phyloP scores from a whole-genome alignment of 106 monocot species.

The Platanthera zijinensis region DNA sequence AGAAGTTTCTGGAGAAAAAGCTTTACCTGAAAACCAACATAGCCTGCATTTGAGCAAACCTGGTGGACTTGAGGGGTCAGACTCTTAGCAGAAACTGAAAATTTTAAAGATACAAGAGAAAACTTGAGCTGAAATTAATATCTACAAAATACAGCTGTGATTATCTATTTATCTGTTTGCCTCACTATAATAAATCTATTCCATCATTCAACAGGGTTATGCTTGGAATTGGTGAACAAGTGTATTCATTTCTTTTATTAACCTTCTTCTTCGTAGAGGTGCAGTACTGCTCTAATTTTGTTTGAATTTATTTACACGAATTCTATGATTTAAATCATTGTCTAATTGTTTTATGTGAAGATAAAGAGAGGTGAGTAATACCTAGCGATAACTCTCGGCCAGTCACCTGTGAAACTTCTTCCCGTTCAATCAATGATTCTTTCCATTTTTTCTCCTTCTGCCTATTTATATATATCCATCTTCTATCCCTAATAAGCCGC shows the following conservation, averaged over 20 bases:
- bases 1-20: conserved; percentile 18
- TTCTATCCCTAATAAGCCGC: too few species aligned
- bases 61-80: conserved; percentile 78
- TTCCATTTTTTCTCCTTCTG: too few species aligned
- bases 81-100: neutral
- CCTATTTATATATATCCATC: too few species aligned
- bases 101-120: neutral
- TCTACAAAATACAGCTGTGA: neutral
- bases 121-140: neutral
- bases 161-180: too few species aligned
- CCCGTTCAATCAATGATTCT: too few species aligned
- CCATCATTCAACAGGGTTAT: conserved; percentile 36
- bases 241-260: conserved; percentile 73
- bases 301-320: neutral
- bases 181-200: neutral
- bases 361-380: too few species aligned
- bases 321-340: too few species aligned
- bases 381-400: too few species aligned
- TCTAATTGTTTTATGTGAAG: too few species aligned
- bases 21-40: conserved; percentile 15
- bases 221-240: conserved; percentile 80
- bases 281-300: conserved; percentile 29
- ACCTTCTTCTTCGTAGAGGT: conserved; percentile 90
- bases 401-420: too few species aligned
- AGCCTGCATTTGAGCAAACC: conserved; percentile 23